Conservation (phyloP, 768 basidiomycete species). For the Cantharellus cinnabarinus region DNA sequence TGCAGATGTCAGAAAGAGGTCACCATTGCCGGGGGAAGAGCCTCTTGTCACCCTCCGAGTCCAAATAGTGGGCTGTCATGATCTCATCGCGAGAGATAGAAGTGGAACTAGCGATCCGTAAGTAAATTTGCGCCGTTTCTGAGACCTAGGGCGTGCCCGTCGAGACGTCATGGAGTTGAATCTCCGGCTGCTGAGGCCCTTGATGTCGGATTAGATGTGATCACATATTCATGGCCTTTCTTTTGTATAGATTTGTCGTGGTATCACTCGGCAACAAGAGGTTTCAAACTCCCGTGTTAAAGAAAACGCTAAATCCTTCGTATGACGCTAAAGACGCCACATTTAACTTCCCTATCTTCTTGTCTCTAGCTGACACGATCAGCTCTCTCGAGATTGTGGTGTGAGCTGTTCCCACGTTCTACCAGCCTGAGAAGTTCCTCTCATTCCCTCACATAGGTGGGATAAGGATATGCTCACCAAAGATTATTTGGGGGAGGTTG, state of each 20-base stretch:
- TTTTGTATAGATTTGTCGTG: conserved; percentile 38
- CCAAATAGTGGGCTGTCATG: conserved; percentile 43
- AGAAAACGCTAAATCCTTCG: conserved; percentile 46
- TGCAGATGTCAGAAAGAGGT: too few species aligned
- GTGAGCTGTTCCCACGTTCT: neutral
- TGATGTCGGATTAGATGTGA: neutral
- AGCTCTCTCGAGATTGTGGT: conserved; percentile 67
- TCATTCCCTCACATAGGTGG: conserved; percentile 26
- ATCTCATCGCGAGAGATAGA: conserved; percentile 41
- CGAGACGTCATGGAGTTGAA: neutral
- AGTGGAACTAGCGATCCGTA: conserved; percentile 62
- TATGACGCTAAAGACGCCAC: conserved; percentile 54
- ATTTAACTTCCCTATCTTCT: conserved; percentile 74
- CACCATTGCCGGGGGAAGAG: conserved; percentile 28
- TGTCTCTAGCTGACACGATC: conserved; percentile 49
- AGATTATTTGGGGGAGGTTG: conserved; percentile 84
- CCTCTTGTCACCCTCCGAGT: conserved; percentile 48
- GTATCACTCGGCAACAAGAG: conserved; percentile 38
- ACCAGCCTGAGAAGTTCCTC: neutral
- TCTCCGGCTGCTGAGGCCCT: neutral
- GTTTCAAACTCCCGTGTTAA: conserved; percentile 55
- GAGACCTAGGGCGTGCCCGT: neutral
- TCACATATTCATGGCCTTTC: neutral
- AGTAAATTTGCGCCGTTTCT: conserved; percentile 15
- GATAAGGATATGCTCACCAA: conserved; percentile 74